Percentiles rank a stretch among this genome's conserved stretches.
Evolutionary conservation across 768 basidiomycete genomes (phyloP).

Genomic region (Rickenella mellea): DNA sequence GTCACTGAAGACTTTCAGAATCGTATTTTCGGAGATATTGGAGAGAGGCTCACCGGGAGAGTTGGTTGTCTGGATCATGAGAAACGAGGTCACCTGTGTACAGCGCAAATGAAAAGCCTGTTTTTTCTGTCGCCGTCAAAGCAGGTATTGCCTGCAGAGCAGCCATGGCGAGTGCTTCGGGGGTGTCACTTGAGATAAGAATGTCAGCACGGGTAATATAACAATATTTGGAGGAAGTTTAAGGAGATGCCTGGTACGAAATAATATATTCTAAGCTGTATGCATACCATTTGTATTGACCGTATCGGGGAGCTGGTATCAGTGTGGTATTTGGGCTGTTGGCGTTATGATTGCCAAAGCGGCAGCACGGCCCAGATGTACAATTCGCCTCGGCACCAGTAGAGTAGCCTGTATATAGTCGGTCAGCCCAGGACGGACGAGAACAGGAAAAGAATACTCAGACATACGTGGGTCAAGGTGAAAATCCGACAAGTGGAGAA

Average conservation of each 20-base stretch:
- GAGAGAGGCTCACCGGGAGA: conserved; percentile 40
- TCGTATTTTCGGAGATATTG: background rate
- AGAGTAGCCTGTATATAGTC: conserved; percentile 40
- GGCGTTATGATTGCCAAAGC: conserved; percentile 40
- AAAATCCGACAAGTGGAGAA: conserved; percentile 69
- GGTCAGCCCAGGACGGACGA: conserved; percentile 1
- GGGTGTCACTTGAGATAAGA: conserved; percentile 43
- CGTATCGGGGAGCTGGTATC: conserved; percentile 58
- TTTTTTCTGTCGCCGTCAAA: conserved; percentile 48
- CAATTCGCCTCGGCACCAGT: conserved; percentile 69
- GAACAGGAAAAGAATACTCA: background rate
- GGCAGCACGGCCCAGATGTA: conserved; percentile 57
- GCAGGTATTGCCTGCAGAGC: conserved; percentile 60
- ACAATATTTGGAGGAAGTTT: background rate
- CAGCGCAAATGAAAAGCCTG: conserved; percentile 55
- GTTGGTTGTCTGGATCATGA: conserved; percentile 58
- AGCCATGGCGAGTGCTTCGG: conserved; percentile 48
- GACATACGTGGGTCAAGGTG: conserved; percentile 63
- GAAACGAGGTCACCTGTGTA: conserved; percentile 71
- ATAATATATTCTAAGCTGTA: background rate
- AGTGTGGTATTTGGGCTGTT: conserved; percentile 40
- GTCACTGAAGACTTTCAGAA: conserved; percentile 26
- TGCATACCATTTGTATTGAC: conserved; percentile 47
- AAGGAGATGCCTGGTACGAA: background rate
- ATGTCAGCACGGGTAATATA: background rate